These are phyloP conservation scores for Wickerhamomyces xylosicus DNA, from an alignment of 805 yeast species.

Conservation along the genomic window DNA sequence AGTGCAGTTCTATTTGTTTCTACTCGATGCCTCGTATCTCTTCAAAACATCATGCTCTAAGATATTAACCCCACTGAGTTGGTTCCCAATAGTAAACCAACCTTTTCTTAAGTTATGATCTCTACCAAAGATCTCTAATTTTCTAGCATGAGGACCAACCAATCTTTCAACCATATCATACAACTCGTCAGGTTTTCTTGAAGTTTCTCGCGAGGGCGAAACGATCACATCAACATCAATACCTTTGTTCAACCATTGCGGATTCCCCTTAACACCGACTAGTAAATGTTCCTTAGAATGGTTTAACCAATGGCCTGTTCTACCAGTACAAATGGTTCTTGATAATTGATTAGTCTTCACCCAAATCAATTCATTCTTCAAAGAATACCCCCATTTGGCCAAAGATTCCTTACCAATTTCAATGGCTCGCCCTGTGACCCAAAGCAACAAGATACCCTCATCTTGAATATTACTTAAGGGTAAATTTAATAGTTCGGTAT, in stretches of 20 bases:
- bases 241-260: conserved; percentile 55
- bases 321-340: conserved; percentile 85
- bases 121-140: conserved; percentile 84
- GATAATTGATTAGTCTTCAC: conserved; percentile 80
- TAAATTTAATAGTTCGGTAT: conserved; percentile 57
- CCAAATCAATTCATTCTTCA: conserved; percentile 81
- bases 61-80: conserved; percentile 49
- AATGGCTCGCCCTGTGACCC: conserved; percentile 95
- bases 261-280: conserved; percentile 77
- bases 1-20: not conserved
- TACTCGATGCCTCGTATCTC: conserved; percentile 21
- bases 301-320: conserved; percentile 96
- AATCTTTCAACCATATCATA: conserved; percentile 79
- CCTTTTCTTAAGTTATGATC: conserved; percentile 81
- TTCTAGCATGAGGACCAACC: conserved; percentile 68
- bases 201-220: conserved; percentile 78
- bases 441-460: conserved; percentile 73
- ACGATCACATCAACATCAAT: conserved; percentile 73
- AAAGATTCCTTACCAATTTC: conserved; percentile 78
- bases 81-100: conserved; percentile 86
- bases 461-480: conserved; percentile 64
- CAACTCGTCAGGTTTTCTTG: conserved; percentile 85
- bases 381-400: conserved; percentile 71
- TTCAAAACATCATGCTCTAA: conserved; percentile 45
- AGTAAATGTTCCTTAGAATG: conserved; percentile 88